A percentile compares a stretch with the other conserved stretches of the same genome.
Conservation (phyloP, 495 filamentous ascomycete species). For the Tuber borchii region DNA sequence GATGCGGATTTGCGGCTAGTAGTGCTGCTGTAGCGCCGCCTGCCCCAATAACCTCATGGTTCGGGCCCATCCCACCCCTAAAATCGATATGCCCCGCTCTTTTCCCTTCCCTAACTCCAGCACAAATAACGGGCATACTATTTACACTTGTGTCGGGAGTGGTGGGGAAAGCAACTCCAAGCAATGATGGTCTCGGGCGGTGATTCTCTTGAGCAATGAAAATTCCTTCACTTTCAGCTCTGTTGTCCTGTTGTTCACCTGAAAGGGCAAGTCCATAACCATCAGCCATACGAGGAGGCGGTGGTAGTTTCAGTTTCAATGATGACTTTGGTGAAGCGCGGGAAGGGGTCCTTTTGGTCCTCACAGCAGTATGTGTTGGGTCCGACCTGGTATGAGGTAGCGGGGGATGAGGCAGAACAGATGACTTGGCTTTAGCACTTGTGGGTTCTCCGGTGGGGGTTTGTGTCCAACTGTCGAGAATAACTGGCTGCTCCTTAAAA, state of each 20-base stretch:
- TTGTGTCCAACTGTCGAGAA: constrained; percentile 18
- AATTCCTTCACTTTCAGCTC: constrained; percentile 20
- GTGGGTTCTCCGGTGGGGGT: not conserved
- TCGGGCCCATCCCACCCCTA: constrained; percentile 24
- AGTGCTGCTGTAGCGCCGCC: constrained; percentile 39
- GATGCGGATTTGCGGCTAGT: constrained; percentile 37
- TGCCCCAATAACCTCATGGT: constrained; percentile 25
- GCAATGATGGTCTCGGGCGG: constrained; percentile 28
- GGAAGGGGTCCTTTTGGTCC: constrained; percentile 22
- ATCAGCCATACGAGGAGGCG: constrained; percentile 30
- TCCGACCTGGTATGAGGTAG: constrained; percentile 19
- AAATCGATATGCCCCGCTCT: constrained; percentile 17
- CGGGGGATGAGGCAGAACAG: constrained; percentile 13
- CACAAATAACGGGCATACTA: constrained; percentile 35
- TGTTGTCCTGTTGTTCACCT: constrained; percentile 15
- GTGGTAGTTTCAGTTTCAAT: constrained; percentile 36
- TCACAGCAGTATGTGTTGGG: constrained; percentile 20
- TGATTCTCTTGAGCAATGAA: constrained; percentile 25
- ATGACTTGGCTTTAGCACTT: not conserved
- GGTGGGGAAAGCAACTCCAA: constrained; percentile 38
- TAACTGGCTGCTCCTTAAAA: constrained; percentile 31
- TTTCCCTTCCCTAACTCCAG: constrained; percentile 29
- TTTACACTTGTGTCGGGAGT: constrained; percentile 38
- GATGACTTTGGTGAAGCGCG: constrained; percentile 32
- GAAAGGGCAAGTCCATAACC: constrained; percentile 29